These are phyloP conservation scores for Myriosclerotinia duriaeana DNA, from an alignment of 2,329 filamentous ascomycete genomes.

Conservation along the genomic window DNA sequence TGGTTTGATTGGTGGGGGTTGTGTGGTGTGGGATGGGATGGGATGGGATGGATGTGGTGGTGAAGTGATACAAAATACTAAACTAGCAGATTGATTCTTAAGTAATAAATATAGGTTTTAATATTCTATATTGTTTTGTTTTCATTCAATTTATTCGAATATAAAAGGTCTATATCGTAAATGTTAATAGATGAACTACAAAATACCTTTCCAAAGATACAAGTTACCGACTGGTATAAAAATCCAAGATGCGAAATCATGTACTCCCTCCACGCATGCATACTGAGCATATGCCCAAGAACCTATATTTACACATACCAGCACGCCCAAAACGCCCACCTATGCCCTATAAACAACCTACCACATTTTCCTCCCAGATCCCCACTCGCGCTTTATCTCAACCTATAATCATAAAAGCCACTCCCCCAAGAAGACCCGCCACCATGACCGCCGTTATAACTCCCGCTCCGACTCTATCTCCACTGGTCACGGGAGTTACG, in stretches of 20 bases:
- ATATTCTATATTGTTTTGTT: neutral
- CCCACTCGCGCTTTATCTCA: constrained; percentile 13
- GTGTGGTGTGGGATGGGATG: too few species aligned
- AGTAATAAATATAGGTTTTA: neutral
- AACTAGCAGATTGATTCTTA: neutral
- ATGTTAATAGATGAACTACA: neutral
- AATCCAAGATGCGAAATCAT: neutral
- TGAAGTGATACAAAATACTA: neutral
- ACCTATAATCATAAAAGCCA: constrained; percentile 51
- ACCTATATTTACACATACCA: neutral
- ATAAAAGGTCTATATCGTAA: neutral
- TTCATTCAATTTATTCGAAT: neutral
- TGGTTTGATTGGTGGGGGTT: too few species aligned
- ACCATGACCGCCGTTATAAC: constrained; percentile 59
- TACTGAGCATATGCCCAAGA: neutral
- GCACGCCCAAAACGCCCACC: neutral
- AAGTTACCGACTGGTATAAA: neutral
- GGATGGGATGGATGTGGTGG: neutral
- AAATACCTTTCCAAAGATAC: neutral
- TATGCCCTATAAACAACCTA: neutral
- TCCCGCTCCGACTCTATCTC: constrained; percentile 66
- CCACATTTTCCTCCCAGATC: neutral
- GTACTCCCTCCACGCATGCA: neutral
- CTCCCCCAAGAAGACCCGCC: constrained; percentile 52
- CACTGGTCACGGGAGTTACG: constrained; percentile 43